Evolutionary conservation across 768 basidiomycete species (phyloP).

Genomic region (Lactarius indigo): DNA sequence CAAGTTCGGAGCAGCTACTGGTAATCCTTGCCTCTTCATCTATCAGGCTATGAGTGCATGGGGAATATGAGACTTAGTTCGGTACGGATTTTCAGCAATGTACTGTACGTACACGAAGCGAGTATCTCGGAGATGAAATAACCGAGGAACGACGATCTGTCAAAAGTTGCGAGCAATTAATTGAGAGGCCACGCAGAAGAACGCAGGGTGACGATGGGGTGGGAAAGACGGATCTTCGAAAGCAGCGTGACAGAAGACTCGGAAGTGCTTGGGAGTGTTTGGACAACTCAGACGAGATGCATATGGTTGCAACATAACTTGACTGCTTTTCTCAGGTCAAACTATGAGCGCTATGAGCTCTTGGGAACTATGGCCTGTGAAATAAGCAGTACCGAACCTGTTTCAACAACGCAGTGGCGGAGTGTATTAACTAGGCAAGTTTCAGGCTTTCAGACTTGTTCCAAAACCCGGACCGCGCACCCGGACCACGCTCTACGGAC

Average conservation of each 20-base stretch:
- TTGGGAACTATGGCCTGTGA: neutral
- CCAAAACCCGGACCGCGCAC: neutral
- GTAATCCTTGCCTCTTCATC: neutral
- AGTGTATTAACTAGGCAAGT: neutral
- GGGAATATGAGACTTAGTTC: neutral
- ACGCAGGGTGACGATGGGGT: neutral
- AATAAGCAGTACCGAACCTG: neutral
- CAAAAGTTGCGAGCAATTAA: neutral
- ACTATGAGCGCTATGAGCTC: neutral
- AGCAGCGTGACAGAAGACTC: neutral
- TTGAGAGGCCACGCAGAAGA: neutral
- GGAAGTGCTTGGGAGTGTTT: neutral
- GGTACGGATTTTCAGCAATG: neutral
- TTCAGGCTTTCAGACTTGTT: neutral
- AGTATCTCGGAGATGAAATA: neutral
- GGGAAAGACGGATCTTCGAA: neutral
- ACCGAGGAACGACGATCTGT: neutral
- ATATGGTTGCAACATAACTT: neutral
- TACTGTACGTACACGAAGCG: neutral
- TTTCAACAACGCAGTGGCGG: neutral
- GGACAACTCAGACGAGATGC: neutral
- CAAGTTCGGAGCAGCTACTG: neutral
- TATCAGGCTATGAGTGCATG: neutral
- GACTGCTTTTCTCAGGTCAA: neutral
- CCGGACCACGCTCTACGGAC: neutral